A percentile compares a stretch with the other conserved stretches of the same genome.
These are phyloP conservation scores for Aspergillus clavatus DNA, from an alignment of 2,329 filamentous ascomycete species.

Conservation along the genomic window DNA sequence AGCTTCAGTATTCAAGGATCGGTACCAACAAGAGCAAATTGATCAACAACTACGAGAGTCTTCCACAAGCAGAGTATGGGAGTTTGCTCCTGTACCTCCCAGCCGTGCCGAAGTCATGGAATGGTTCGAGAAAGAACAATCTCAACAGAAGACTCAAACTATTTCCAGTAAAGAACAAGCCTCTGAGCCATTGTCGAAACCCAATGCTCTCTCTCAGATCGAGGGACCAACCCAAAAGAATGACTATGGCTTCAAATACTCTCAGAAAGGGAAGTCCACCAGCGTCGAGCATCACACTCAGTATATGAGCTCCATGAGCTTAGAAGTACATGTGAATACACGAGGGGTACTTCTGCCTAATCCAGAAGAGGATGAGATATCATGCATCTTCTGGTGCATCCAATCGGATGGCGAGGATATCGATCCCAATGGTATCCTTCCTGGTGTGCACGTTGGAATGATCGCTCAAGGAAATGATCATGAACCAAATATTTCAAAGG, in stretches of 20 bases:
- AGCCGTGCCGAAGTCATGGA: conserved; percentile 61
- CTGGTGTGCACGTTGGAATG: conserved; percentile 62
- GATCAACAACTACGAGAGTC: conserved; percentile 51
- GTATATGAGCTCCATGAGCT: conserved; percentile 94
- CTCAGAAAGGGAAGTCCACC: conserved; percentile 67
- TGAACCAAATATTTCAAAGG: conserved; percentile 56
- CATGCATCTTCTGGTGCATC: conserved; percentile 85
- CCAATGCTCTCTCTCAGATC: conserved; percentile 66
- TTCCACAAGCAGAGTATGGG: conserved; percentile 69
- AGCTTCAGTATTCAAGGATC: conserved; percentile 46
- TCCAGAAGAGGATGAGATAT: conserved; percentile 82
- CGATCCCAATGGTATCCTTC: conserved; percentile 45
- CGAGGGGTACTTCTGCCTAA: conserved; percentile 77
- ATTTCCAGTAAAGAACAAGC: conserved; percentile 6
- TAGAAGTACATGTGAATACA: conserved; percentile 89
- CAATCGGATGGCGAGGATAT: conserved; percentile 65
- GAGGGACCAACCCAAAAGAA: conserved; percentile 81
- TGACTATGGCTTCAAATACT: conserved; percentile 78
- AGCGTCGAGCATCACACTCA: conserved; percentile 78
- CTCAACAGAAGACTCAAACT: conserved; percentile 1
- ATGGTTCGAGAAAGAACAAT: conserved; percentile 56
- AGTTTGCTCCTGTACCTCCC: conserved; percentile 67
- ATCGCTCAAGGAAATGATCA: conserved; percentile 64
- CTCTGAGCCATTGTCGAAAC: conserved; percentile 18
- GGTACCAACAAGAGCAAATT: conserved; percentile 45